A percentile compares a stretch with the other conserved stretches of the same genome.
Conservation (phyloP, 2,329 filamentous ascomycete species). For the Seiridium unicorne region DNA sequence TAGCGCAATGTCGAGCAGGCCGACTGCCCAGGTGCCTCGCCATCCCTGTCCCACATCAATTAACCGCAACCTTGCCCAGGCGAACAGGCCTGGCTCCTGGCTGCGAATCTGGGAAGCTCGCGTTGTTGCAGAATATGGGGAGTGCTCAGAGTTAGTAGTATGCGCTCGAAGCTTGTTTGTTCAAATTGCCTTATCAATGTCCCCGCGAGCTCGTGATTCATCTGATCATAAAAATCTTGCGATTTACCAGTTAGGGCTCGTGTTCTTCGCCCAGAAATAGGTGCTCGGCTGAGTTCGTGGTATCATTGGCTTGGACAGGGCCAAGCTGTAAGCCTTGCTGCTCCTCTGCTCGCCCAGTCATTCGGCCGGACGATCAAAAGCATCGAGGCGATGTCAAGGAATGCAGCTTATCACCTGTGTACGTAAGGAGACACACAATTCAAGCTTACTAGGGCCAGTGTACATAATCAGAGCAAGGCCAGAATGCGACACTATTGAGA, state of each 20-base stretch:
- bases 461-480: too few relatives aligned
- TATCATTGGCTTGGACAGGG: neutral
- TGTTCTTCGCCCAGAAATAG: neutral
- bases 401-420: too few relatives aligned
- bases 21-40: neutral
- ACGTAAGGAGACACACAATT: neutral
- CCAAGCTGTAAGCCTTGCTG: neutral
- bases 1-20: slow-evolving; percentile 18
- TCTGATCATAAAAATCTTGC: too few relatives aligned
- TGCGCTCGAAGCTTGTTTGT: too few relatives aligned
- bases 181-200: too few relatives aligned
- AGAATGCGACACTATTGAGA: too few relatives aligned
- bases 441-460: neutral
- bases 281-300: neutral
- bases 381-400: too few relatives aligned
- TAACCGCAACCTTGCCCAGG: neutral
- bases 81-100: neutral
- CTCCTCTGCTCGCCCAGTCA: neutral
- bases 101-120: neutral
- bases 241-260: too few relatives aligned
- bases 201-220: too few relatives aligned
- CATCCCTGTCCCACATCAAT: slow-evolving; percentile 4
- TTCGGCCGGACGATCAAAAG: too few relatives aligned
- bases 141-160: too few relatives aligned
- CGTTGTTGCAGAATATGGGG: neutral